Percentiles rank a stretch among this genome's conserved stretches.
phyloP scores from a whole-genome alignment of 2,329 filamentous ascomycete genomes.

The Colletotrichum cuscutae region DNA sequence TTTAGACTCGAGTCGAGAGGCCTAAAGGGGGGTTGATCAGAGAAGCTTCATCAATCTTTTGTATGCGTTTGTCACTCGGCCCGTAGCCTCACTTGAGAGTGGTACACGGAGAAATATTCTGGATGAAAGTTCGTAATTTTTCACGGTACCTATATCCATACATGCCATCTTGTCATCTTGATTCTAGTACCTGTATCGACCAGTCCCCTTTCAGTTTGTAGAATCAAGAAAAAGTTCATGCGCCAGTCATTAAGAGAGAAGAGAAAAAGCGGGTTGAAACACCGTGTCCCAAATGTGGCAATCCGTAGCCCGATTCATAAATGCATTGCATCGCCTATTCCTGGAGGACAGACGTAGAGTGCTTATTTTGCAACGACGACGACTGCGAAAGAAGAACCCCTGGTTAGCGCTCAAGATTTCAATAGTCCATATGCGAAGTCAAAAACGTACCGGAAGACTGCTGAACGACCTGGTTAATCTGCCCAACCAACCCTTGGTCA shows the following conservation, averaged over 20 bases:
- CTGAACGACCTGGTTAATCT: conserved; percentile 43
- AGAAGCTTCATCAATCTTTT: no score
- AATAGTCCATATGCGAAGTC: not conserved
- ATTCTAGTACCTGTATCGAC: not conserved
- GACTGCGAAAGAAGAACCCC: not conserved
- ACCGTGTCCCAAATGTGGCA: not conserved
- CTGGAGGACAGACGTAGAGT: no score
- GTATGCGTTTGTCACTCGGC: no score
- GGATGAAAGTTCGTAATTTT: not conserved
- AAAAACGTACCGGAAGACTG: conserved; percentile 27
- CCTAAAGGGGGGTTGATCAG: no score
- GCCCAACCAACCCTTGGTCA: conserved; percentile 39
- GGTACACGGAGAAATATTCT: no score
- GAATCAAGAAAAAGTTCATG: not conserved
- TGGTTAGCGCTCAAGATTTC: not conserved
- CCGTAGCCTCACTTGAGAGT: no score
- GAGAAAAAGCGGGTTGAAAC: not conserved
- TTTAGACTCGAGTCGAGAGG: no score
- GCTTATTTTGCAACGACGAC: conserved; percentile 17
- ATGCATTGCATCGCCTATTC: not conserved
- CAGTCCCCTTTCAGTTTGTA: not conserved
- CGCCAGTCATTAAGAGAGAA: no score
- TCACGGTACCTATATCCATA: not conserved
- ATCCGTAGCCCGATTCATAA: not conserved
- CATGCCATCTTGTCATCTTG: not conserved